These are phyloP conservation scores for Chenopodium suecicum DNA, from an alignment of 148 eudicot species.

Conservation along the genomic window DNA sequence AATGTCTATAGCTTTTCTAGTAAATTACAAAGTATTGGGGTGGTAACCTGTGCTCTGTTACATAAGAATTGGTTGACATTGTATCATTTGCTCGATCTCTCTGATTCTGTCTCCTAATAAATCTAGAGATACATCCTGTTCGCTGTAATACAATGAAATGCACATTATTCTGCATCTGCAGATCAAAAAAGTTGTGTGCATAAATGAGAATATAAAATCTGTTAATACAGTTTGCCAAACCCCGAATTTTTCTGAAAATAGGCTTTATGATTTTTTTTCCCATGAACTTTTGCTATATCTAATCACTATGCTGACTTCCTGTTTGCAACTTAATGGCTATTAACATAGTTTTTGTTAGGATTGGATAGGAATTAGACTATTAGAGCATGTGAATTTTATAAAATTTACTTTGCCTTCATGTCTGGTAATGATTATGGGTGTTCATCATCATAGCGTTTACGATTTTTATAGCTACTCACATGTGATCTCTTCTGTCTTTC, in stretches of 20 bases:
- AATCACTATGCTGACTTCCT: not conserved
- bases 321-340: constrained; percentile 4
- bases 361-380: not conserved
- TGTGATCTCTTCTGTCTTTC: constrained; percentile 26
- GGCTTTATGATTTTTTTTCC: not conserved
- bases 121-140: not conserved
- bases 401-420: not conserved
- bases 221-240: not conserved
- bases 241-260: not conserved
- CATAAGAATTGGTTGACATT: not conserved
- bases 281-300: not conserved
- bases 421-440: not conserved
- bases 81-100: not conserved
- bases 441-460: not conserved
- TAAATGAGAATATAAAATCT: not conserved
- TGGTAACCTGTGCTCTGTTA: not conserved
- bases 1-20: not conserved
- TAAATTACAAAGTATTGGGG: not conserved
- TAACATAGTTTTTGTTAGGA: not conserved
- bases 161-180: not conserved
- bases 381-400: not conserved
- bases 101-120: not conserved
- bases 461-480: constrained; percentile 5
- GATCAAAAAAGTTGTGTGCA: not conserved
- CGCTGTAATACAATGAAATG: not conserved